Percentiles rank a stretch among this genome's conserved stretches.
Conservation (phyloP, 1,284 basidiomycete species). For the Cryptococcus hybrid region DNA sequence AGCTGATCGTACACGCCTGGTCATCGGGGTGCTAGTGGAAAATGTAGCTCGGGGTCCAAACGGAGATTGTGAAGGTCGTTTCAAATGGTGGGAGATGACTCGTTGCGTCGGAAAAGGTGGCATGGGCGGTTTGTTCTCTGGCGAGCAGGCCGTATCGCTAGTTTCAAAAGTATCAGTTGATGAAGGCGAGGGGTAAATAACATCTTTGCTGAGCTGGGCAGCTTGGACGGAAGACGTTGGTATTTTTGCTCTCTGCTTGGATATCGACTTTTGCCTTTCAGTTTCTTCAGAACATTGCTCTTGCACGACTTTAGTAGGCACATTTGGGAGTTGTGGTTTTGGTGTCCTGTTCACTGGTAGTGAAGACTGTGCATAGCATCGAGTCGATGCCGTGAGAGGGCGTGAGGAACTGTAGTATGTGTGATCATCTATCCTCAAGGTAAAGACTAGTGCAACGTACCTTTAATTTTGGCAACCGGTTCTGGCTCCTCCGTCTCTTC, state of each 20-base stretch:
- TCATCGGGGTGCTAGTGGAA: not conserved
- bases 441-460: not conserved
- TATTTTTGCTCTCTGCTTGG: too few relatives aligned
- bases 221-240: not conserved
- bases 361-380: not conserved
- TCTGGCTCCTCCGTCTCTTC: not conserved
- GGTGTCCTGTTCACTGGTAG: not conserved
- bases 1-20: not conserved
- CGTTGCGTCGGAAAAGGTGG: not conserved
- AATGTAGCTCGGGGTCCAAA: not conserved
- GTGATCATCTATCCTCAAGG: not conserved
- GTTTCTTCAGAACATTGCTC: too few relatives aligned
- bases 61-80: not conserved
- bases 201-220: not conserved
- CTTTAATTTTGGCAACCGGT: not conserved
- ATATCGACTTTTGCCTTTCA: too few relatives aligned
- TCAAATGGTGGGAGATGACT: not conserved
- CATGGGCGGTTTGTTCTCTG: not conserved
- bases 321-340: not conserved
- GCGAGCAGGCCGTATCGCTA: not conserved
- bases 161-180: not conserved
- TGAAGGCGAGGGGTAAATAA: not conserved
- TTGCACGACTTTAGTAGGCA: not conserved
- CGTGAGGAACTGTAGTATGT: not conserved
- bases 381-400: not conserved